Base-by-base conservation (phyloP, 1,284 basidiomycete species). In the Exobasidium cylindrosporum region DNA sequence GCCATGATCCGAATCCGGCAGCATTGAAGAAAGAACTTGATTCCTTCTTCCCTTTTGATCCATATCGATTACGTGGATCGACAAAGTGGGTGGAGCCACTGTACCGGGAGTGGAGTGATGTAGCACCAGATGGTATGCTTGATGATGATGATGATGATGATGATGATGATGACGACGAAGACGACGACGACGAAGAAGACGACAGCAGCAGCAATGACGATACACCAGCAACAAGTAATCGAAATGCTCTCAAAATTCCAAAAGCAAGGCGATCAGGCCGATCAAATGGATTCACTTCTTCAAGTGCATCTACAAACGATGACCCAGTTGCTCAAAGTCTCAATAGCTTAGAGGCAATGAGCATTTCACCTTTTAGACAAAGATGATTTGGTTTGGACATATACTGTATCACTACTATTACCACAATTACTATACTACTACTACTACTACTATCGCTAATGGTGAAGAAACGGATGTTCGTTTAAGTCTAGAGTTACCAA, bases 21-120 rank as follows among this genome's bases (percentile, higher is more conserved):
- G 24, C 10, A 11, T 46, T 24, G 11, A 26, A 24, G 6, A 28
- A 60, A 28, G 64, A 93, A 62, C 84, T 97, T 54, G 92, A 94
- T 77, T 88, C 88, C 13, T 98, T 97, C 83, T 99, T 98, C 83
- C 96, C 96, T 0, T 99, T 99, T 78, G 96, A 99, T 79, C 96
- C 96, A 0, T 98, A 92, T 83, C 90, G 88, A 69, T 86, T 99
- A 1, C 89, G 91, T 1, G 76, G 81, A 44, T 84, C 74, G 11
- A 62, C 82, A 0, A 63, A 66, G 32, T 84, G 79, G 66, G 80
- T 86, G 63, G 82, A 84, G 47, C 69, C 72, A 6, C 80, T 85
- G 56, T 86, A 86, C 66, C 77, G 83, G 13, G 82, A 83, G 7
- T 86, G 85, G 85, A 59, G 68, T 28, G 83, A 85, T 53, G 84